Conservation (phyloP, 2,329 filamentous ascomycete species). For the Xylariaceae sp. region DNA sequence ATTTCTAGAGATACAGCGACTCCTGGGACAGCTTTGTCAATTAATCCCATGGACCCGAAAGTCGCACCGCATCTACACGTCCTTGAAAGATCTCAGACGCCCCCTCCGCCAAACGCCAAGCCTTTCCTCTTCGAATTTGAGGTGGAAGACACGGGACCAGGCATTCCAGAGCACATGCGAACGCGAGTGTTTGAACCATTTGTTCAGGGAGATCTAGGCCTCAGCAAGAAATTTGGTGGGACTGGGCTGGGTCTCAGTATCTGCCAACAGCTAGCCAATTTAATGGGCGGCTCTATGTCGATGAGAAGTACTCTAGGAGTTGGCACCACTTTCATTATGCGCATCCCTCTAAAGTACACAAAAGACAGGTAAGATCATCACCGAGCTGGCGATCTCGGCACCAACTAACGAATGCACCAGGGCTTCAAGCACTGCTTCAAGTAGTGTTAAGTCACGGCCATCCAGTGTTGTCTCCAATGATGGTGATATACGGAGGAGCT, state of each 20-base stretch:
- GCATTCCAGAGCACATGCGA: slow-evolving; percentile 79
- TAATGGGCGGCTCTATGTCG: slow-evolving; percentile 81
- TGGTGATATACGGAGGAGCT: slow-evolving; percentile 44
- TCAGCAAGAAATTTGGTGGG: slow-evolving; percentile 89
- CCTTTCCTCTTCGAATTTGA: slow-evolving; percentile 84
- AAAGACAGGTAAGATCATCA: slow-evolving; percentile 62
- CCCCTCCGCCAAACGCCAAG: slow-evolving; percentile 66
- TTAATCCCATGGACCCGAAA: slow-evolving; percentile 68
- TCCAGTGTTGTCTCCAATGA: slow-evolving; percentile 53
- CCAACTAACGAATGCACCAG: slow-evolving; percentile 38
- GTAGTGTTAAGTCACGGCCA: slow-evolving; percentile 57
- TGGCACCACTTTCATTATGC: slow-evolving; percentile 82
- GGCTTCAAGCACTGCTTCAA: slow-evolving; percentile 60
- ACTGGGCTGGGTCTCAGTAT: slow-evolving; percentile 89
- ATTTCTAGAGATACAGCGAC: slow-evolving; percentile 49
- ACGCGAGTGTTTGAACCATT: slow-evolving; percentile 91
- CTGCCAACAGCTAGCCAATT: slow-evolving; percentile 79
- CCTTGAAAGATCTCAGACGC: slow-evolving; percentile 63
- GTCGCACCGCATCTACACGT: slow-evolving; percentile 53
- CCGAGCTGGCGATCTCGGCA: not conserved
- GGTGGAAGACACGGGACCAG: slow-evolving; percentile 85
- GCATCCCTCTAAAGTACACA: slow-evolving; percentile 79
- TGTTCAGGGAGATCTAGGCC: slow-evolving; percentile 85
- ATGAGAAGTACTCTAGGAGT: slow-evolving; percentile 74
- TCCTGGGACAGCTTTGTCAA: slow-evolving; percentile 61